Evolutionary conservation across 2,329 filamentous ascomycete genomes (phyloP), one percentile per base, ranked within the genome.

Genomic region (Talaromyces sp.): DNA sequence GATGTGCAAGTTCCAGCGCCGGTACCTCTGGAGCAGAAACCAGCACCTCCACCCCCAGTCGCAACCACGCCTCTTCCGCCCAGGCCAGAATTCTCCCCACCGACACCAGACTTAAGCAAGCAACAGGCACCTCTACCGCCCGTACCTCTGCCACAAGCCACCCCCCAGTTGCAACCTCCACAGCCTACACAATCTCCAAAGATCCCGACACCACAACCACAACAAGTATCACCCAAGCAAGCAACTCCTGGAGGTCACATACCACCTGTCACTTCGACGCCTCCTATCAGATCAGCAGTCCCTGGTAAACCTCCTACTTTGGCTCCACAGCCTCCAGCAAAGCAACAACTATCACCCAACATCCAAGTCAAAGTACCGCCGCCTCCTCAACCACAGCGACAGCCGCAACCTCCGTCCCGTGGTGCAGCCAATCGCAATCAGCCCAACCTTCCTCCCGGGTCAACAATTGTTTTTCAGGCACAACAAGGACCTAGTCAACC

Each of bases 391-490:
- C 45, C 67, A 43, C 59, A 48, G 37, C 68, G 66, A 16, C 63
- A 67, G n/a, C 59, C 60, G 50, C 68, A 67, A 45, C 64, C 71
- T 14, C 62, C 68, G 9, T 68, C 73, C n/a, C 67, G 67, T 35
- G 60, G 65, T 37, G 66, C 63, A 16, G 14, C 50, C 19, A 60
- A 48, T 19, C 59, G 60, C 37, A 61, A 64, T n/a, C 58, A 59
- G 13, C 57, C 67, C 19, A 54, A 67, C 19, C 37, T 67, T 31
- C 70, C 60, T 50, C 48, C 70, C 13, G 62, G 69, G 19, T 66
- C 71, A 5, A 65, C 68, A 9, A 72, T 72, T 60, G 70, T 72
- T 10, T 70, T 71, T 11, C 75, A 73, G 63, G 66, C 69, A 52
- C 68, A 70, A 11, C 73, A 70, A 19, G 68, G 69, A 9, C 56